A percentile compares a stretch with the other conserved stretches of the same genome.
Conservation (phyloP, 2,329 filamentous ascomycete genomes). For the Chaetomium olivaceum region DNA sequence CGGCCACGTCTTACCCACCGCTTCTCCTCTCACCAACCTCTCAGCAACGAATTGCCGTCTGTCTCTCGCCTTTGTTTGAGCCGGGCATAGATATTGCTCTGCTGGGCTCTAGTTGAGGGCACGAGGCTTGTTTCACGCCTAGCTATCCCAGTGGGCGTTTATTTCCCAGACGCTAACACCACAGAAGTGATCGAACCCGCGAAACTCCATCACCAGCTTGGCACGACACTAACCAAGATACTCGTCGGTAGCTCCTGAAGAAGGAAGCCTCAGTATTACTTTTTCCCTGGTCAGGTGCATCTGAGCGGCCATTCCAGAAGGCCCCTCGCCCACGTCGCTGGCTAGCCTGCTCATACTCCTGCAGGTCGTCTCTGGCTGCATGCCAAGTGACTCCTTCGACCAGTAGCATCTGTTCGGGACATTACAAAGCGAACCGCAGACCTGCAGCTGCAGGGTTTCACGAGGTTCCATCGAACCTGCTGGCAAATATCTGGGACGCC, state of each 20-base stretch:
- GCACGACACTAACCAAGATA: not conserved
- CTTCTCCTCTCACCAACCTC: not conserved
- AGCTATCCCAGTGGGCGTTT: not conserved
- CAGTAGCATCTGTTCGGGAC: constrained; percentile 28
- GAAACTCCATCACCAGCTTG: not conserved
- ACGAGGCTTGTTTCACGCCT: not conserved
- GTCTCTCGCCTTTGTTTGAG: not conserved
- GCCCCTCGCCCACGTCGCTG: constrained; percentile 2
- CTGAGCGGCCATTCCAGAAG: constrained; percentile 23
- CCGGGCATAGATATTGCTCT: not conserved
- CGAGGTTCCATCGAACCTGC: constrained; percentile 5
- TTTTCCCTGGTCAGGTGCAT: constrained; percentile 6
- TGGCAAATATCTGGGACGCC: constrained; percentile 3
- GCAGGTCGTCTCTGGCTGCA: constrained; percentile 25
- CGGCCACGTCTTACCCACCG: not conserved
- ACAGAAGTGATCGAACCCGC: not conserved
- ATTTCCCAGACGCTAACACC: not conserved
- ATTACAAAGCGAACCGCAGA: constrained; percentile 23
- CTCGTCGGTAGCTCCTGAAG: not conserved
- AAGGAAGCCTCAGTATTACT: not conserved
- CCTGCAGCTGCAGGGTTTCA: constrained; percentile 23
- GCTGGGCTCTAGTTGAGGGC: not conserved
- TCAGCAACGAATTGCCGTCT: constrained; percentile 1
- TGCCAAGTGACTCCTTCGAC: constrained; percentile 24
- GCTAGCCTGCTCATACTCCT: constrained; percentile 19